Evolutionary conservation across 495 filamentous ascomycete genomes (phyloP).

Genomic region (Penicillium fimorum): DNA sequence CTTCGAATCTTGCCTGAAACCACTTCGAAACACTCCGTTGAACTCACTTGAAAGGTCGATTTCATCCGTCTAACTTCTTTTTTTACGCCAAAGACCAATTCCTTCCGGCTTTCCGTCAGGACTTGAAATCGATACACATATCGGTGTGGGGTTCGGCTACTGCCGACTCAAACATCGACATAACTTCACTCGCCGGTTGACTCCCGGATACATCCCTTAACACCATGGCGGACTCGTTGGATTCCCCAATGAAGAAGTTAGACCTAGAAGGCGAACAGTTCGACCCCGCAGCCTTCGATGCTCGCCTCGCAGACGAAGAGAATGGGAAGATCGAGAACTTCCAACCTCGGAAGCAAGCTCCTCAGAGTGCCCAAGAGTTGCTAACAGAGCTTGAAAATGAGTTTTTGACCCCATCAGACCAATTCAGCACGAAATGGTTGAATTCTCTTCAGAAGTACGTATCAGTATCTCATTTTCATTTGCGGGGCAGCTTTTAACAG

Average conservation of each 20-base stretch:
- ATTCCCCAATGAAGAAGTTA: constrained; percentile 32
- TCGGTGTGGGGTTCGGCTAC: constrained; percentile 7
- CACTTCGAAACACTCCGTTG: background rate
- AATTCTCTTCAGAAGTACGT: constrained; percentile 77
- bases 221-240: constrained; percentile 29
- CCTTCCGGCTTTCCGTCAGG: background rate
- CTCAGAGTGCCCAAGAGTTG: constrained; percentile 52
- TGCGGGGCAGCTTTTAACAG: constrained; percentile 18
- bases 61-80: background rate
- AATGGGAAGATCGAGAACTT: constrained; percentile 26
- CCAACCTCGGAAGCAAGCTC: constrained; percentile 55
- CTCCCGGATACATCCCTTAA: background rate
- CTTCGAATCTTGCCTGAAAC: background rate
- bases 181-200: background rate
- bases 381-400: constrained; percentile 70
- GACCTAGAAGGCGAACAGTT: constrained; percentile 26
- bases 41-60: background rate
- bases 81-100: background rate
- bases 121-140: background rate
- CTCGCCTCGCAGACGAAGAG: constrained; percentile 36
- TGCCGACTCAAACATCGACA: constrained; percentile 8
- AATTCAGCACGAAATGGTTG: constrained; percentile 79
- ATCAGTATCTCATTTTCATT: constrained; percentile 9
- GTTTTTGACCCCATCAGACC: constrained; percentile 72
- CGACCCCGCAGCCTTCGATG: constrained; percentile 30